Base-by-base conservation (phyloP, 345 rosid species). In the Moringa oleifera region DNA sequence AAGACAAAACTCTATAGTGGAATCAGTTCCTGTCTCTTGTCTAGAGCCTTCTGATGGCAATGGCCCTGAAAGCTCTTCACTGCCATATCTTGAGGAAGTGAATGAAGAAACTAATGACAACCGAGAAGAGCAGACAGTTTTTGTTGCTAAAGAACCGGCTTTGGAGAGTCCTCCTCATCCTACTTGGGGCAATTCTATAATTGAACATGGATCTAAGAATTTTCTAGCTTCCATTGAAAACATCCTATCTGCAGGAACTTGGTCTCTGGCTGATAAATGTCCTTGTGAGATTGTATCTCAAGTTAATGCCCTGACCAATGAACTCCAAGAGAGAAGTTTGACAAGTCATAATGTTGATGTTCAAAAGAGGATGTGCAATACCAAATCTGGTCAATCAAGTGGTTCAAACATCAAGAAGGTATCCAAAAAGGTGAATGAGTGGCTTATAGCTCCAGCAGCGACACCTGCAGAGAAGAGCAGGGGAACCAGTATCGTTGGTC, bases 31-130 rank as follows among this genome's bases (percentile, higher is more conserved):
- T 7, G 68, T 62, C 53, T 66, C 83, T 4, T 74, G 50, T 9
- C 64, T 71, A 9, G 83, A 83, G 65, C 96, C 91, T 52, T 75
- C 85, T 10, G 96, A 91, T 37, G 75, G 78, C 62, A 84, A 80
- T 47, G 94, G 88, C 18, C 80, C 72, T 60, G 81, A 79, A 58
- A 85, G 91, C 66, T 73, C 78, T 69, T 73, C 73, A 51, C 65
- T 52, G 51, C 76, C 66, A 12, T 57, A 69, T 68, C 62, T 68
- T 12, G 25, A 70, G 65, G 81, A 80, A 58, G 69, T 57, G 23
- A 53, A 73, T 23, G 74, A 79, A 11, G 77, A 73, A 24, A 76
- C 45, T 8, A 55, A 55, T 11, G 66, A 60, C 2, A 65, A 23
- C 19, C 25, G 54, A 17, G 80, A 73, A 67, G 73, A 62, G 51